phyloP scores from a whole-genome alignment of 495 filamentous ascomycete species.

The Aspergillus sclerotioniger region DNA sequence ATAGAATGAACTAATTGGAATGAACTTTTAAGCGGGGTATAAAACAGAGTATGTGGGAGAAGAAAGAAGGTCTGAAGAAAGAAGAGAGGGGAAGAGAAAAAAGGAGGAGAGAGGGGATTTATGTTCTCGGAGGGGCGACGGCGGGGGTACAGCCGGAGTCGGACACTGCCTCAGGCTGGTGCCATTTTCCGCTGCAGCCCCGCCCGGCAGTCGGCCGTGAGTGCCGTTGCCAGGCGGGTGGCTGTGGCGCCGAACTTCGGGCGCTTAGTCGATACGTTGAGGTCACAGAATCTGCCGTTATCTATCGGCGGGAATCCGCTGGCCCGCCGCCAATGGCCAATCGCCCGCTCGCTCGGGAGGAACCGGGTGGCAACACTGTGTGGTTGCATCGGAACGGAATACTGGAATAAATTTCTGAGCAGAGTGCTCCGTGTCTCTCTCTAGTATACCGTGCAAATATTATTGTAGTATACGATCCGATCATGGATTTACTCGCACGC shows the following conservation, averaged over 20 bases:
- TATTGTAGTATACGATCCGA: no score
- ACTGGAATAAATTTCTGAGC: background rate
- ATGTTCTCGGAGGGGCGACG: slow-evolving; percentile 10
- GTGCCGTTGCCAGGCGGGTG: slow-evolving; percentile 21
- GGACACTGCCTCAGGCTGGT: slow-evolving; percentile 1
- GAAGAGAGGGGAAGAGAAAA: slow-evolving; percentile 7
- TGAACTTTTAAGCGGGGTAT: background rate
- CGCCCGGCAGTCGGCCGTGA: background rate
- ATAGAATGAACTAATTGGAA: background rate
- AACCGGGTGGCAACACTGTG: background rate
- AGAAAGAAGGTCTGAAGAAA: slow-evolving; percentile 6
- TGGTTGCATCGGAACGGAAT: background rate
- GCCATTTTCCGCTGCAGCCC: background rate
- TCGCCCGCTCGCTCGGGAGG: background rate
- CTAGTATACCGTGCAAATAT: background rate
- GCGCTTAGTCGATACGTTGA: slow-evolving; percentile 42
- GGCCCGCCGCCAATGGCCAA: background rate
- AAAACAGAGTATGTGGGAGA: slow-evolving; percentile 3
- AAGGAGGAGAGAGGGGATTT: slow-evolving; percentile 17
- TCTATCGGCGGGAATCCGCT: slow-evolving; percentile 33
- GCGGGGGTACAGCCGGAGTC: slow-evolving; percentile 6
- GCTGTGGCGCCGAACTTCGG: slow-evolving; percentile 37
- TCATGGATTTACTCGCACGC: background rate
- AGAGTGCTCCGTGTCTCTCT: background rate
- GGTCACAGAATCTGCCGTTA: slow-evolving; percentile 42